These are phyloP conservation scores for Boletus mariae DNA, from an alignment of 1,284 basidiomycete genomes.

Conservation along the genomic window DNA sequence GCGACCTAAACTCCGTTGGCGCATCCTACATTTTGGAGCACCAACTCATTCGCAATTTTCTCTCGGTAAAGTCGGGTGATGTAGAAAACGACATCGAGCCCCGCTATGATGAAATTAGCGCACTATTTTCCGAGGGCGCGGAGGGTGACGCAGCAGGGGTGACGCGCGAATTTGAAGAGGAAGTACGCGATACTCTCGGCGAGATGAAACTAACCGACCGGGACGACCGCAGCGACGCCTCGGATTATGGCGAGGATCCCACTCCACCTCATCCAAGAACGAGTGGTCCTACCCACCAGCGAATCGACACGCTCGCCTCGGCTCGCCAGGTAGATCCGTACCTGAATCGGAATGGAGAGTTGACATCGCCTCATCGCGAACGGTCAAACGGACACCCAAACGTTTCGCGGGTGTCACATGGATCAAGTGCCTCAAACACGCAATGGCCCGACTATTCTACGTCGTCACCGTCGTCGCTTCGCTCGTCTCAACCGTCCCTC, in stretches of 20 bases:
- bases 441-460: slow-evolving; percentile 33
- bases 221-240: slow-evolving; percentile 47
- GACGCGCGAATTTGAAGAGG: slow-evolving; percentile 36
- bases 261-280: slow-evolving; percentile 29
- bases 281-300: slow-evolving; percentile 39
- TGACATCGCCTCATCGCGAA: slow-evolving; percentile 26
- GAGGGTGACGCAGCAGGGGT: slow-evolving; percentile 31
- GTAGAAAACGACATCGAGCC: slow-evolving; percentile 66
- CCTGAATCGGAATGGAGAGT: slow-evolving; percentile 21
- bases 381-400: slow-evolving; percentile 22
- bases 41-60: slow-evolving; percentile 78
- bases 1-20: slow-evolving; percentile 59
- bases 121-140: slow-evolving; percentile 42
- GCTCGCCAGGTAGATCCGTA: slow-evolving; percentile 19
- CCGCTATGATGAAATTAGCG: slow-evolving; percentile 52
- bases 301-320: slow-evolving; percentile 50
- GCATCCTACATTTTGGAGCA: slow-evolving; percentile 83
- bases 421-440: slow-evolving; percentile 24
- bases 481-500: slow-evolving; percentile 46
- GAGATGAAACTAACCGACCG: slow-evolving; percentile 43
- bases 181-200: slow-evolving; percentile 46
- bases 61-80: slow-evolving; percentile 87
- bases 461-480: slow-evolving; percentile 43
- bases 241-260: slow-evolving; percentile 62
- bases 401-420: slow-evolving; percentile 23